phyloP scores from a whole-genome alignment of 2,329 filamentous ascomycete species.

The Xylariales sp. region DNA sequence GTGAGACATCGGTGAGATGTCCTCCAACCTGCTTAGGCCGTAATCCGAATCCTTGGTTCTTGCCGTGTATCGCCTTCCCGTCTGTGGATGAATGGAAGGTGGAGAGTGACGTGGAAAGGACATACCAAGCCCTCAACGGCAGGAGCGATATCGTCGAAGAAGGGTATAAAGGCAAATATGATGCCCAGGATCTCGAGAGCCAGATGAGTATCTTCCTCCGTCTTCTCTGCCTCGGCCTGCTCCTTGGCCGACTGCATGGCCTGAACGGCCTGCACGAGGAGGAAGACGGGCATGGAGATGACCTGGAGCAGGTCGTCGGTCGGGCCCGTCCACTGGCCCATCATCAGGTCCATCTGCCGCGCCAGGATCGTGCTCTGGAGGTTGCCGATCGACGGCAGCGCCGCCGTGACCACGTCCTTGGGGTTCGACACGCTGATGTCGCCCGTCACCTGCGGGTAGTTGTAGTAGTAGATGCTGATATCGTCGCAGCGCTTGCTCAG shows the following conservation, averaged over 20 bases:
- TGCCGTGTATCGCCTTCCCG: too few relatives aligned
- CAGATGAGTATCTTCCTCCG: not conserved
- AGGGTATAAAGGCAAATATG: slow-evolving; percentile 1
- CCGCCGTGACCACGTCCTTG: slow-evolving; percentile 1
- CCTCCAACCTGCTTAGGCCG: too few relatives aligned
- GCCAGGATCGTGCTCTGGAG: not conserved
- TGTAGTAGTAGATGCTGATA: not conserved
- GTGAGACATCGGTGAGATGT: too few relatives aligned
- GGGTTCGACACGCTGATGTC: slow-evolving; percentile 1
- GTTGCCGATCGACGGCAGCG: not conserved
- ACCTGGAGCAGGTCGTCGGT: not conserved
- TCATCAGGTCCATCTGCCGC: not conserved
- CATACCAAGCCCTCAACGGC: not conserved
- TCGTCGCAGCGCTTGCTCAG: not conserved
- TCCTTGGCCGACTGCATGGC: slow-evolving; percentile 1
- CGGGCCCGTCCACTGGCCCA: not conserved
- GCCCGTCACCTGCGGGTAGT: not conserved
- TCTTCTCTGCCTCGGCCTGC: not conserved
- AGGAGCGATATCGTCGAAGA: slow-evolving; percentile 1
- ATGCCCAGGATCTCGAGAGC: not conserved
- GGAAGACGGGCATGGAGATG: slow-evolving; percentile 1
- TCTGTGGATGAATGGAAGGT: too few relatives aligned
- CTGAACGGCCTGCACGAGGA: not conserved
- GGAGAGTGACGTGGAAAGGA: too few relatives aligned
- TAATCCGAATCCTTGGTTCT: too few relatives aligned